A percentile compares a stretch with the other conserved stretches of the same genome.
Conservation (phyloP, 1,284 basidiomycete genomes). For the Sporisorium exsertum region DNA sequence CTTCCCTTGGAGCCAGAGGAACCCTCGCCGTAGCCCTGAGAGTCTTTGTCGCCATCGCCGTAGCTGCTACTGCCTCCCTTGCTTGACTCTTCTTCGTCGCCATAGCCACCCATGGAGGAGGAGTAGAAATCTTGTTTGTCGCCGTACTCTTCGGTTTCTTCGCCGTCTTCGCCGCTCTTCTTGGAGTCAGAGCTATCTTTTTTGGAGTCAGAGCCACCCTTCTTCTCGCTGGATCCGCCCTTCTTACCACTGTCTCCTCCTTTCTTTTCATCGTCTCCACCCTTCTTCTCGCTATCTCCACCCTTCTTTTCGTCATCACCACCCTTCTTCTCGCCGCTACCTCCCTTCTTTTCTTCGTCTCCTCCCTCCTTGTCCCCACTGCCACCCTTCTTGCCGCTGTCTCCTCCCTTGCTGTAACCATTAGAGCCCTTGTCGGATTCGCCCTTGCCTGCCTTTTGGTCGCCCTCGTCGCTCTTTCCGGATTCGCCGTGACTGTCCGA, state of each 20-base stretch:
- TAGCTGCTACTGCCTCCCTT: slow-evolving; percentile 1
- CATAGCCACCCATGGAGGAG: background rate
- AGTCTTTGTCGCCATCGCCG: background rate
- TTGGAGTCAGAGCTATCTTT: background rate
- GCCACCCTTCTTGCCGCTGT: background rate
- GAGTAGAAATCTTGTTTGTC: background rate
- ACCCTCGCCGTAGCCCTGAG: slow-evolving; percentile 4
- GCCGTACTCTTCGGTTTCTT: background rate
- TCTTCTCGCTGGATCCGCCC: background rate
- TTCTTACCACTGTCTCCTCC: background rate
- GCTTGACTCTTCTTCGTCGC: slow-evolving; percentile 1
- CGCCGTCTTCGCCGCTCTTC: background rate
- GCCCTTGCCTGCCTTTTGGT: slow-evolving; percentile 1
- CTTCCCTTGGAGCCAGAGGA: slow-evolving; percentile 1
- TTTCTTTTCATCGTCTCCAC: background rate
- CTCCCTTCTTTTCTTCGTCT: background rate
- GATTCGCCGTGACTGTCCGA: background rate
- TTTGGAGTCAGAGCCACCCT: background rate
- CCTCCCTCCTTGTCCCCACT: background rate
- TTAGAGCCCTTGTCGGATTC: background rate
- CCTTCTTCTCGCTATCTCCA: background rate
- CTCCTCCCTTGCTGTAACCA: background rate
- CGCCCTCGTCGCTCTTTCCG: background rate
- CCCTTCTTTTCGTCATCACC: background rate
- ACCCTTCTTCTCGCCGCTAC: background rate